Conservation (phyloP, 2,329 filamentous ascomycete species). For the Diaporthe ilicicola region DNA sequence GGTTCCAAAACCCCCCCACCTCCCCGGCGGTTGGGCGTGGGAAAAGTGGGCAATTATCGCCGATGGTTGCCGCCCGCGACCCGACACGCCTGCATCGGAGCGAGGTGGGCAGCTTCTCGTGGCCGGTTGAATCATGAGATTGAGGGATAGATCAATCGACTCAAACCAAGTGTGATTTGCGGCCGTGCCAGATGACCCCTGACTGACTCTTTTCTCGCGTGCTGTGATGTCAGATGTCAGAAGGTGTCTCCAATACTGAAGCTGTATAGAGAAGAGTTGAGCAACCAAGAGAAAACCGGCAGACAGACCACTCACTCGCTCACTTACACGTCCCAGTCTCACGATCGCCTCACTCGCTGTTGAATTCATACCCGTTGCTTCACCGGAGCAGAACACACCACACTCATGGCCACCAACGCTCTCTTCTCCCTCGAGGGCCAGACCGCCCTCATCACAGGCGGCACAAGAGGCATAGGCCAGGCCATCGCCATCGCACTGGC, state of each 20-base stretch:
- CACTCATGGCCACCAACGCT: constrained; percentile 46
- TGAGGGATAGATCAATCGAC: background rate
- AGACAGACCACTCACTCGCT: background rate
- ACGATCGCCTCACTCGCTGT: too few relatives aligned
- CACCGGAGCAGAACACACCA: constrained; percentile 33
- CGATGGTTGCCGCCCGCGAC: constrained; percentile 21
- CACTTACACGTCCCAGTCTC: too few relatives aligned
- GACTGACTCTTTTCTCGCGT: background rate
- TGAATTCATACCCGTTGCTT: too few relatives aligned
- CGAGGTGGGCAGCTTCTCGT: background rate
- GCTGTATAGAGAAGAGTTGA: background rate
- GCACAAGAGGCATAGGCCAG: constrained; percentile 66
- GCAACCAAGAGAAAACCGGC: background rate
- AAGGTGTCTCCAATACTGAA: background rate
- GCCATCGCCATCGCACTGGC: constrained; percentile 65
- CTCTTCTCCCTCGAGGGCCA: constrained; percentile 64
- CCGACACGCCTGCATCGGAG: constrained; percentile 24
- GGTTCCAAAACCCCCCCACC: background rate
- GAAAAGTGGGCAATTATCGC: constrained; percentile 28
- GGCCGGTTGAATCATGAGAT: constrained; percentile 1
- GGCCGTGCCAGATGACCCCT: constrained; percentile 5
- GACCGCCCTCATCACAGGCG: constrained; percentile 65
- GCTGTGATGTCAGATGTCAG: constrained; percentile 14
- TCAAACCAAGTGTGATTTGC: background rate
- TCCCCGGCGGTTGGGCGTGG: background rate